Evolutionary conservation across 768 basidiomycete genomes (phyloP), one percentile per base, ranked within the genome.

Genomic region (Porpolomopsis calyptriformis): DNA sequence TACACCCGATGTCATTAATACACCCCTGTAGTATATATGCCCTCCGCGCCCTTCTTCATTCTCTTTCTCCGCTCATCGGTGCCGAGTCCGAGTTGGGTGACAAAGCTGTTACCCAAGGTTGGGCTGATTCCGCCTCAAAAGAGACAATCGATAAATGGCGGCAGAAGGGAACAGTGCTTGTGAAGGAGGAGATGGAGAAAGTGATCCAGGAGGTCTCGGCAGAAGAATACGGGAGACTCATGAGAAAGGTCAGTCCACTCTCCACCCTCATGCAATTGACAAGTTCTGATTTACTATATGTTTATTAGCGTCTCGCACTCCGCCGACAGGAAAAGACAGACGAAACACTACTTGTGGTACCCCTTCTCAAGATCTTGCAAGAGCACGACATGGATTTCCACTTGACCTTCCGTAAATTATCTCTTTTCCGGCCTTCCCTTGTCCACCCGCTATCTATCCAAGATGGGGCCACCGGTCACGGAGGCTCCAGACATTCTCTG

Each of bases 41-140:
- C 2, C 68, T 94, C 10, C 78, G 79, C 26, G 78, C 85, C 14
- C 72, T 90, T 6, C 72, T 88, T n/a, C 69, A 74, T 43, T 72
- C 91, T 0, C 77, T 96, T 14, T 73, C 86, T 1, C 90, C 90
- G 3, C 65, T 99, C 40, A 81, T 98, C 38, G 92, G 92, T 2
- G 85, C 82, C 5, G 94, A 99, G 56, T 57, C 67, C 14, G 74
- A 77, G 25, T 52, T 67, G 2, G 75, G 49, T n/a, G 62, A 76
- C 11, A 72, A 70, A 43, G 76, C 75, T 36, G 69, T 77, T 7
- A 53, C 64, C 1, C 45, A 58, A 16, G 84, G 78, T 1, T 96
- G 89, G 88, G 80, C 80, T 0, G 65, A 73, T 7, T 65, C 66
- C 12, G 72, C 56, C 0, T 61, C 72, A 3, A 53, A 69, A 9